phyloP scores from a whole-genome alignment of 2,329 filamentous ascomycete species.

The Colletotrichum filicis region DNA sequence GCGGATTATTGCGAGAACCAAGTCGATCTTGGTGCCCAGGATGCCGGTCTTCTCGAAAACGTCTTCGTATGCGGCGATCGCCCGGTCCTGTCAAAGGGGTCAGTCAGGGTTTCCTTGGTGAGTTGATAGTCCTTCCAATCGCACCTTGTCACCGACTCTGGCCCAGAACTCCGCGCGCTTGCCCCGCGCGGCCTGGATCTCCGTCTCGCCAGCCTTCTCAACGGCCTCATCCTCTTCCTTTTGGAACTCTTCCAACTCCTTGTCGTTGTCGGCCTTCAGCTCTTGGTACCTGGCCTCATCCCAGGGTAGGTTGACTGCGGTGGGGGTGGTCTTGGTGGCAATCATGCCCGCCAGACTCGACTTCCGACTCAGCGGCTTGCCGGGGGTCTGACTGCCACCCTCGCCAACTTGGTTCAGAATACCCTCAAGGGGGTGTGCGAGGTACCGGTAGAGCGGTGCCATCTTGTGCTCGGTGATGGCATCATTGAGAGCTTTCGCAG shows the following conservation, averaged over 20 bases:
- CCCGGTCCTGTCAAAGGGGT: conserved; percentile 77
- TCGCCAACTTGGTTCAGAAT: conserved; percentile 83
- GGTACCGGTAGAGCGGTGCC: conserved; percentile 86
- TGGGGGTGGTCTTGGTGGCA: conserved; percentile 73
- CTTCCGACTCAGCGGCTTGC: conserved; percentile 74
- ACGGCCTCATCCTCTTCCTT: conserved; percentile 94
- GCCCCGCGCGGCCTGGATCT: conserved; percentile 90
- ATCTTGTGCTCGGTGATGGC: conserved; percentile 87
- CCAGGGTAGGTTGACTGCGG: conserved; percentile 82
- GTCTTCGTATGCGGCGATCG: conserved; percentile 90
- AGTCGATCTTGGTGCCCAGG: conserved; percentile 95
- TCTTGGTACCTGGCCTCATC: conserved; percentile 88
- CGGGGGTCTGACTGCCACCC: conserved; percentile 55
- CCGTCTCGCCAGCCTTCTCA: conserved; percentile 95
- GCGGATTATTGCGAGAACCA: conserved; percentile 95
- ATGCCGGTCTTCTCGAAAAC: conserved; percentile 98
- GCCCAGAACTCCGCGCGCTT: conserved; percentile 98
- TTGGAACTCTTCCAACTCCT: conserved; percentile 79
- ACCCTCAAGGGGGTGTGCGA: conserved; percentile 84
- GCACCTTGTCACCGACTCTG: conserved; percentile 93
- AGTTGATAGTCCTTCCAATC: conserved; percentile 24
- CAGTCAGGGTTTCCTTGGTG: conserved; percentile 32
- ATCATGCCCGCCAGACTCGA: conserved; percentile 80
- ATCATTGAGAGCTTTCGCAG: conserved; percentile 81
- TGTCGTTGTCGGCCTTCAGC: conserved; percentile 80